Evolutionary conservation across 305 asterid species (phyloP).

Genomic region (Lippia alba): DNA sequence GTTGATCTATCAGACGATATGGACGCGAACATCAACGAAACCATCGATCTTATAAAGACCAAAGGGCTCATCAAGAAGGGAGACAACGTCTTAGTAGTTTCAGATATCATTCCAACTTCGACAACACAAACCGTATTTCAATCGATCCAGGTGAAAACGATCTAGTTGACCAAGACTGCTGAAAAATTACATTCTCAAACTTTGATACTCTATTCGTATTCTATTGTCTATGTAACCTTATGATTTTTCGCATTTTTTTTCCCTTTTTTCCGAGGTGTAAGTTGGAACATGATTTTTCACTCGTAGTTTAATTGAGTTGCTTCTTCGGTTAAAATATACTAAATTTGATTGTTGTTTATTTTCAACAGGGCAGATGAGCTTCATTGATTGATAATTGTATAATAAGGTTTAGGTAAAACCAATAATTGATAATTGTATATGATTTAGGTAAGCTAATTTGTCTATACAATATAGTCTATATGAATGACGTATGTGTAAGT

Average conservation of each 20-base stretch:
- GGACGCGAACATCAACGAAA: constrained; percentile 61
- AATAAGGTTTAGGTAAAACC: constrained; percentile 10
- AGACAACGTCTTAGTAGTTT: constrained; percentile 63
- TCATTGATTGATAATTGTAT: background rate
- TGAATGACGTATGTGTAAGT: constrained; percentile 2
- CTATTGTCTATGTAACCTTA: background rate
- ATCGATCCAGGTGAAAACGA: constrained; percentile 72
- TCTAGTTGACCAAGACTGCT: constrained; percentile 37
- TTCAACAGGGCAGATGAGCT: no score
- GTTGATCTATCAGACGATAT: constrained; percentile 72
- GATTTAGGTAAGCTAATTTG: background rate
- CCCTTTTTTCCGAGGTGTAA: no score
- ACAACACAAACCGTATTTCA: constrained; percentile 63
- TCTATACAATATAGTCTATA: no score
- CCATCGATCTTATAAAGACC: constrained; percentile 61
- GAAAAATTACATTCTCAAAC: background rate
- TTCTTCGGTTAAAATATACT: no score
- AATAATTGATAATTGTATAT: no score
- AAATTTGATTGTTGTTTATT: no score
- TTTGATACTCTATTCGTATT: background rate
- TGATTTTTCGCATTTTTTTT: background rate
- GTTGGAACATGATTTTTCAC: background rate
- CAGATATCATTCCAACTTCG: constrained; percentile 69
- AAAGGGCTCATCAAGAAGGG: constrained; percentile 66
- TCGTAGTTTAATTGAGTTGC: background rate